Conservation (phyloP, 768 basidiomycete genomes). For the Serendipita vermifera region DNA sequence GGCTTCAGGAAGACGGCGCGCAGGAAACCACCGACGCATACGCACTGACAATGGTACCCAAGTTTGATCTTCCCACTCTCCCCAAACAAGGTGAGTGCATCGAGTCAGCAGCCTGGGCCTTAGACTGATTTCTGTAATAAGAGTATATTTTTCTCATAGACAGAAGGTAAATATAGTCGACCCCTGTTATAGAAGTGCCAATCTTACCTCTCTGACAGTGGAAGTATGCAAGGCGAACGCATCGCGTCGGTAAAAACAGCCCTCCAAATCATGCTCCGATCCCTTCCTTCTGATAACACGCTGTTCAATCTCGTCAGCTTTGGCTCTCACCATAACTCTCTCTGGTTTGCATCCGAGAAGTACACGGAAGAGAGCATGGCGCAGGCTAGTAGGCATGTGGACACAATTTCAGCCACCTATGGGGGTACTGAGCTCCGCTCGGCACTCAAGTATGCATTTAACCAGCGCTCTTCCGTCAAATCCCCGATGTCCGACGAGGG, state of each 20-base stretch:
- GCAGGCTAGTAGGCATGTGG: conserved; percentile 22
- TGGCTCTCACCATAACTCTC: conserved; percentile 20
- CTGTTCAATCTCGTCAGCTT: conserved; percentile 43
- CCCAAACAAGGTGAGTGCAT: not conserved
- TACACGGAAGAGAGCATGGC: conserved; percentile 11
- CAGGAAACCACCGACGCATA: conserved; percentile 36
- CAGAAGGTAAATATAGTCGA: conserved; percentile 17
- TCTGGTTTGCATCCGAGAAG: conserved; percentile 28
- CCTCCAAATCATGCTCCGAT: conserved; percentile 32
- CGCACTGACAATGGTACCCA: conserved; percentile 37
- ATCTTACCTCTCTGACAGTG: conserved; percentile 23
- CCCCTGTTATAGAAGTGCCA: not conserved
- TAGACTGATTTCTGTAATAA: not conserved
- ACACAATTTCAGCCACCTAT: conserved; percentile 29
- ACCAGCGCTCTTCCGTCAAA: conserved; percentile 20
- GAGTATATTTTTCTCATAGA: conserved; percentile 54
- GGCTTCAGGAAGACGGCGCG: conserved; percentile 28
- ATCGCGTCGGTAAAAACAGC: conserved; percentile 20
- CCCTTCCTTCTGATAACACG: conserved; percentile 30
- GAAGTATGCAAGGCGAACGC: conserved; percentile 33
- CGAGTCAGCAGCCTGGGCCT: not conserved
- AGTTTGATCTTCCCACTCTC: conserved; percentile 32
- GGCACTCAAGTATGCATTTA: conserved; percentile 33
- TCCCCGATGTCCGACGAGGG: too few species aligned
- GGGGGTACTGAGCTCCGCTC: conserved; percentile 41